Percentiles rank a stretch among this genome's conserved stretches.
Conservation (phyloP, 345 rosid genomes). For the Anacardium occidentale region DNA sequence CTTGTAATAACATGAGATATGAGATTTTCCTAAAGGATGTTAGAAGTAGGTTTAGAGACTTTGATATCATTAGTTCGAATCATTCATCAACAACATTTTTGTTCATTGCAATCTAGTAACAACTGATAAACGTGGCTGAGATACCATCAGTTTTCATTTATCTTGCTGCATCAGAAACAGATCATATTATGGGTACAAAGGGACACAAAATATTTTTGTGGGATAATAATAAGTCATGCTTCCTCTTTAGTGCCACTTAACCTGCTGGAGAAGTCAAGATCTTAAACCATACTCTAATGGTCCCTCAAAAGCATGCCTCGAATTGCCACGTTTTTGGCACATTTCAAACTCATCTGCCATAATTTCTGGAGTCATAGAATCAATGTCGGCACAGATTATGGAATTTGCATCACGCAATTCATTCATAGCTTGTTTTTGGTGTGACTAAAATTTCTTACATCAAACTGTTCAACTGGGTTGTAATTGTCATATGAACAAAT, state of each 20-base stretch:
- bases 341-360: no score
- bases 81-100: not conserved
- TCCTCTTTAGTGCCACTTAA: not conserved
- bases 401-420: not conserved
- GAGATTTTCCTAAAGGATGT: not conserved
- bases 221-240: no score
- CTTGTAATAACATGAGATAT: not conserved
- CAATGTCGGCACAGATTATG: no score
- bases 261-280: constrained; percentile 11
- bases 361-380: not conserved
- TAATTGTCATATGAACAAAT: no score
- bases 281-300: constrained; percentile 15
- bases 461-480: not conserved
- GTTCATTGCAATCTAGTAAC: no score
- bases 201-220: not conserved
- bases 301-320: not conserved
- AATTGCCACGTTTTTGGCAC: not conserved
- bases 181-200: not conserved
- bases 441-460: no score
- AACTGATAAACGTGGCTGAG: no score
- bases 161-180: not conserved
- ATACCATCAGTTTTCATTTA: no score
- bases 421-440: not conserved
- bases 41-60: not conserved
- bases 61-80: not conserved